These are phyloP conservation scores for Copromyces sp. DNA, from an alignment of 495 filamentous ascomycete genomes.

Conservation along the genomic window DNA sequence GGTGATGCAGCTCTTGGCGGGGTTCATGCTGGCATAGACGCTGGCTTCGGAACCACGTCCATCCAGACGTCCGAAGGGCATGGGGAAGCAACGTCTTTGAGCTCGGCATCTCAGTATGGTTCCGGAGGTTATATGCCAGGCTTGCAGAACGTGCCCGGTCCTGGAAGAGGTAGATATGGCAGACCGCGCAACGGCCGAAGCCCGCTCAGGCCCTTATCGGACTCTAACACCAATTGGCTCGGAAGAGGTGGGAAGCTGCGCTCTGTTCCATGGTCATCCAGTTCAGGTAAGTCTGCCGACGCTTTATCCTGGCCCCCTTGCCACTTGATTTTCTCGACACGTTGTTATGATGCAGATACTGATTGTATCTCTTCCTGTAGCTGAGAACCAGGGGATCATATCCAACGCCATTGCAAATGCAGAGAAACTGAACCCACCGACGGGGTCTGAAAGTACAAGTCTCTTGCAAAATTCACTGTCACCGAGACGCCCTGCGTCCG, in stretches of 20 bases:
- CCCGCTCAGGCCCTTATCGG: constrained; percentile 48
- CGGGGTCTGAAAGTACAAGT: constrained; percentile 63
- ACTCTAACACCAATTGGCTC: constrained; percentile 44
- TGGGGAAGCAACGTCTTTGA: constrained; percentile 26
- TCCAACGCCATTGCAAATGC: constrained; percentile 82
- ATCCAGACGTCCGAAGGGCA: constrained; percentile 20
- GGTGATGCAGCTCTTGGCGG: constrained; percentile 47
- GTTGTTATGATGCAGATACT: background rate
- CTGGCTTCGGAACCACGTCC: constrained; percentile 21
- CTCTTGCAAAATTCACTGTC: constrained; percentile 60
- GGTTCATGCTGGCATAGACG: constrained; percentile 40
- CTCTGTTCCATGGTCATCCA: constrained; percentile 29
- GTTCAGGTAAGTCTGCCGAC: constrained; percentile 29
- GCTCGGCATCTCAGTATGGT: constrained; percentile 26
- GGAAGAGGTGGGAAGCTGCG: constrained; percentile 35
- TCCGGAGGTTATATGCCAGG: constrained; percentile 28
- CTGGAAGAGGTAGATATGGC: constrained; percentile 71
- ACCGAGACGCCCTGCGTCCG: constrained; percentile 51
- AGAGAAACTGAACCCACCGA: constrained; percentile 52
- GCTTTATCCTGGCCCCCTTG: background rate
- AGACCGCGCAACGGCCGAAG: constrained; percentile 53
- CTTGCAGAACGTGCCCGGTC: constrained; percentile 61
- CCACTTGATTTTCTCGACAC: background rate
- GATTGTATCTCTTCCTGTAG: constrained; percentile 9
- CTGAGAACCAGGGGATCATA: constrained; percentile 67